phyloP scores from a whole-genome alignment of 1,284 basidiomycete species.

The Omphalotus olearius region DNA sequence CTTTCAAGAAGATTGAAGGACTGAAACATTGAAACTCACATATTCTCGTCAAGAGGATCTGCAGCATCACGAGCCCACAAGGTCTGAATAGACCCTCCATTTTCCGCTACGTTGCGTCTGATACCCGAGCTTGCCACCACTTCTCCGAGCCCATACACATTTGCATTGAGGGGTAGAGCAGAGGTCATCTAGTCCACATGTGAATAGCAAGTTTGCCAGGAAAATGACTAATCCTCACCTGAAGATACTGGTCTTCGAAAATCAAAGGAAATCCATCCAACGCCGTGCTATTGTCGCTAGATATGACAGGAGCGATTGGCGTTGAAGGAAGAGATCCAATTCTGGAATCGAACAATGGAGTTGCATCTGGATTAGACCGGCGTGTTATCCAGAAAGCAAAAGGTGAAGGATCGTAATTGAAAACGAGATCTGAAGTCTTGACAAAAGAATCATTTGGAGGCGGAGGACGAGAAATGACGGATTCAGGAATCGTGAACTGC shows the following conservation, averaged over 20 bases:
- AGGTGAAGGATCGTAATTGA: conserved; percentile 62
- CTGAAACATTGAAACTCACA: conserved; percentile 33
- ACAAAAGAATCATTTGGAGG: conserved; percentile 30
- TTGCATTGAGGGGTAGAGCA: conserved; percentile 57
- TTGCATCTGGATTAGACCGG: conserved; percentile 48
- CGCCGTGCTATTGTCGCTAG: conserved; percentile 43
- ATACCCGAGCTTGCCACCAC: conserved; percentile 65
- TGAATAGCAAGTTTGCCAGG: background rate
- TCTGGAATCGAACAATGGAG: conserved; percentile 74
- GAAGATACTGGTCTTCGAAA: conserved; percentile 61
- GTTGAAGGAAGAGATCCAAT: conserved; percentile 48
- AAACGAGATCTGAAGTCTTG: conserved; percentile 51
- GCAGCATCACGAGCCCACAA: conserved; percentile 63
- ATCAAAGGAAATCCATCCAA: conserved; percentile 61
- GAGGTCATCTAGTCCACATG: conserved; percentile 49
- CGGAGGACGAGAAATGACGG: conserved; percentile 47
- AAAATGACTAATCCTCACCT: conserved; percentile 20
- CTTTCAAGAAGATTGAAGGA: background rate
- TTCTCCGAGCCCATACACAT: conserved; percentile 80
- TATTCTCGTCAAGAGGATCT: conserved; percentile 58
- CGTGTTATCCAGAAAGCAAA: conserved; percentile 81
- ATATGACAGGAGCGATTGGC: conserved; percentile 45
- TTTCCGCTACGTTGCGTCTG: conserved; percentile 51
- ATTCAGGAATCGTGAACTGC: conserved; percentile 68
- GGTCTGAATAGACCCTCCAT: conserved; percentile 63